Conservation (phyloP, 2,329 filamentous ascomycete genomes). For the Trichoderma sp. region DNA sequence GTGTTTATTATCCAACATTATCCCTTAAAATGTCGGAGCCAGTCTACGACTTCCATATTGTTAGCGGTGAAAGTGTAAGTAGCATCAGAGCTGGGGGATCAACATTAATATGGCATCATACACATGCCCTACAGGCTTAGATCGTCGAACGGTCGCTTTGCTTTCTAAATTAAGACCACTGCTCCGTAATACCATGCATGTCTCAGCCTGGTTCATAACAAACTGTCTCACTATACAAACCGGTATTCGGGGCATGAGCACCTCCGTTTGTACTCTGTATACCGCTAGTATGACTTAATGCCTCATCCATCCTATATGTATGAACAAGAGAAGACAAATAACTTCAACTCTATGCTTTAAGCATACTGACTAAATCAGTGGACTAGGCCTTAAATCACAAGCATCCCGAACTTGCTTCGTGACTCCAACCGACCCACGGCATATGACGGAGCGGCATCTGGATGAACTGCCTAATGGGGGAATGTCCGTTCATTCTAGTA, state of each 20-base stretch:
- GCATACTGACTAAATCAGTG: background rate
- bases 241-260: background rate
- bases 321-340: background rate
- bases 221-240: background rate
- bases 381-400: background rate
- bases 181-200: background rate
- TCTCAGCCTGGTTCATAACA: background rate
- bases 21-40: background rate
- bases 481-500: background rate
- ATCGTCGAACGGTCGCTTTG: background rate
- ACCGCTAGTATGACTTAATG: background rate
- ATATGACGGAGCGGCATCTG: background rate
- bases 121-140: background rate
- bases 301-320: background rate
- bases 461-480: conserved; percentile 7
- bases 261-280: background rate
- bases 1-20: background rate
- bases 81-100: background rate
- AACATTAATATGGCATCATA: background rate
- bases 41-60: background rate
- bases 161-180: background rate
- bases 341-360: background rate
- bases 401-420: background rate
- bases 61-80: background rate
- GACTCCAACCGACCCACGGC: background rate